A percentile compares a stretch with the other conserved stretches of the same genome.
Conservation (phyloP, 257 asterid genomes). For the Solanum neorickii region DNA sequence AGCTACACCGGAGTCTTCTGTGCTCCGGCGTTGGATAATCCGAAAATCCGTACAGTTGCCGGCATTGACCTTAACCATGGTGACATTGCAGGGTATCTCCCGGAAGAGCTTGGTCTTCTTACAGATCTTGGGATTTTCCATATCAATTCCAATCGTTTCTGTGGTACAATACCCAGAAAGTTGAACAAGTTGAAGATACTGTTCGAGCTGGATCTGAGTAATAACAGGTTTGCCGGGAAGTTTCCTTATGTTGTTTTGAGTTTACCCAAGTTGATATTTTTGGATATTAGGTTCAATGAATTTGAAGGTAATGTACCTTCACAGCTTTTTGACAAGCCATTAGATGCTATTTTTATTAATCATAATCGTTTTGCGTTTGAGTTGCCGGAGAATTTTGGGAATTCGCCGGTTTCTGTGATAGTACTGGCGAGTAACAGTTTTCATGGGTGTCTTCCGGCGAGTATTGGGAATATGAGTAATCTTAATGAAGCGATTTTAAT, state of each 20-base stretch:
- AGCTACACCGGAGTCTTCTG: conserved; percentile 61
- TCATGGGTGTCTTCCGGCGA: conserved; percentile 79
- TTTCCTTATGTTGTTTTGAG: conserved; percentile 74
- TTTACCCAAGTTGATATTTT: conserved; percentile 41
- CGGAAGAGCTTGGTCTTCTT: conserved; percentile 72
- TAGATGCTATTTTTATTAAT: conserved; percentile 79
- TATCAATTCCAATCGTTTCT: conserved; percentile 70
- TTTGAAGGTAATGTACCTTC: conserved; percentile 79
- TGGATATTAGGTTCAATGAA: conserved; percentile 71
- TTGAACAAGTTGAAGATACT: conserved; percentile 42
- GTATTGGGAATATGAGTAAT: conserved; percentile 67
- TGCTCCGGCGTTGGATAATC: conserved; percentile 56
- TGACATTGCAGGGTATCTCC: conserved; percentile 83
- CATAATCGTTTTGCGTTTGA: conserved; percentile 68
- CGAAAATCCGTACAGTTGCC: conserved; percentile 47
- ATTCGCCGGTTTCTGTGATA: conserved; percentile 83
- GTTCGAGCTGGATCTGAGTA: conserved; percentile 74
- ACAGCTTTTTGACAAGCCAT: conserved; percentile 53
- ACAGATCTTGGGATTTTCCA: conserved; percentile 79
- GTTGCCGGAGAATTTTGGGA: conserved; percentile 78
- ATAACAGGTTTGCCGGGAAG: conserved; percentile 81
- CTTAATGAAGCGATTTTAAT: conserved; percentile 55
- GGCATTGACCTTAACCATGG: conserved; percentile 84
- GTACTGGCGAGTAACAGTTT: conserved; percentile 65
- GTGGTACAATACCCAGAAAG: conserved; percentile 56